A percentile compares a stretch with the other conserved stretches of the same genome.
phyloP scores from a whole-genome alignment of 2,329 filamentous ascomycete genomes.

The Apiospora hydei region DNA sequence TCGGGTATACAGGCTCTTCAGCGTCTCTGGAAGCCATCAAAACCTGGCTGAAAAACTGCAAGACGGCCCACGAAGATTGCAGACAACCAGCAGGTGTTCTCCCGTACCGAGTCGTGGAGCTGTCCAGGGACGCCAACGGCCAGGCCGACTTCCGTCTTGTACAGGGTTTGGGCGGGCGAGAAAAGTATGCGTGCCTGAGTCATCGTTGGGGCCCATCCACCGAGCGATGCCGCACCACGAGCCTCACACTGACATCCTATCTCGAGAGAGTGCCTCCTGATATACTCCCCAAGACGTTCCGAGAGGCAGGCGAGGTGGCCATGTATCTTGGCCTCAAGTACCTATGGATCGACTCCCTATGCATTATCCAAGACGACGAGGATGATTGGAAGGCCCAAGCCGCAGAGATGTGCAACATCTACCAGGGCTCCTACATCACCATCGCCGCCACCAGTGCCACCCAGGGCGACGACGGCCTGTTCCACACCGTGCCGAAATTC shows the following conservation, averaged over 20 bases:
- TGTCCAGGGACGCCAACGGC: background rate
- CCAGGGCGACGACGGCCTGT: background rate
- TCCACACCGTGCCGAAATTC: background rate
- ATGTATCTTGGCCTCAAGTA: conserved; percentile 21
- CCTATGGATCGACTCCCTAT: conserved; percentile 28
- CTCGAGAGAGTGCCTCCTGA: background rate
- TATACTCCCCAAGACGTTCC: conserved; percentile 15
- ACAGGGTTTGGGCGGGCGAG: background rate
- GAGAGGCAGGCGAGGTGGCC: conserved; percentile 20
- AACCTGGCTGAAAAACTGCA: background rate
- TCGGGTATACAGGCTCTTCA: background rate
- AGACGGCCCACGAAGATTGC: background rate
- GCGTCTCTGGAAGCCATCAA: background rate
- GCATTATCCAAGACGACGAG: conserved; percentile 26
- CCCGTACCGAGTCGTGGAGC: background rate
- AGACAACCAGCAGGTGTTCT: background rate
- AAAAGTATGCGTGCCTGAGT: conserved; percentile 7
- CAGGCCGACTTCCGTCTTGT: background rate
- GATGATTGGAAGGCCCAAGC: conserved; percentile 25
- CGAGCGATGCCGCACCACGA: background rate
- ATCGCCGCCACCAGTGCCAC: conserved; percentile 23
- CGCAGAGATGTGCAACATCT: conserved; percentile 22
- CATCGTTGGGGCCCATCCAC: conserved; percentile 12
- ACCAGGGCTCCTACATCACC: conserved; percentile 20
- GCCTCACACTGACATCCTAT: background rate